Percentiles rank a stretch among this genome's conserved stretches.
phyloP scores from a whole-genome alignment of 805 yeast genomes.

The Clavispora phyllophila region DNA sequence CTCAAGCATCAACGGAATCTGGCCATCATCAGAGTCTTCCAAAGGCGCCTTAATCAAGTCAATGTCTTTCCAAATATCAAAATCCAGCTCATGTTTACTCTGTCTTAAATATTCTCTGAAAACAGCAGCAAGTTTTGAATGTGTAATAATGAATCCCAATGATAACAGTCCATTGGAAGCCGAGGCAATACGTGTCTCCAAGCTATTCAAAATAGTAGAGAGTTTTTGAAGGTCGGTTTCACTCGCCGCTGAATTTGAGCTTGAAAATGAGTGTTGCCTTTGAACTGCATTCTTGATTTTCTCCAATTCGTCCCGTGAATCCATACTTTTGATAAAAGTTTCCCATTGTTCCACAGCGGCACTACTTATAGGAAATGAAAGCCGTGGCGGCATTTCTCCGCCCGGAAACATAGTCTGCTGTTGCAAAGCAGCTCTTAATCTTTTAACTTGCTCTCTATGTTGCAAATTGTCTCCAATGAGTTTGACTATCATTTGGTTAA shows the following conservation, averaged over 20 bases:
- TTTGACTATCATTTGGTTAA: slow-evolving; percentile 61
- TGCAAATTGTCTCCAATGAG: slow-evolving; percentile 59
- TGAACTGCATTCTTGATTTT: neutral
- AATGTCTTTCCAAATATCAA: slow-evolving; percentile 65
- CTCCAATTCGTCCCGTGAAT: neutral
- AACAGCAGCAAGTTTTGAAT: slow-evolving; percentile 6
- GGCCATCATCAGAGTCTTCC: slow-evolving; percentile 39
- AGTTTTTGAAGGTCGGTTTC: neutral
- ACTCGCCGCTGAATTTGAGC: no score
- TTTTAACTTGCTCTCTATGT: slow-evolving; percentile 70
- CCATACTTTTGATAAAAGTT: neutral
- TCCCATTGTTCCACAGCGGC: slow-evolving; percentile 5
- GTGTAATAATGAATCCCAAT: slow-evolving; percentile 8
- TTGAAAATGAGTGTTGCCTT: neutral
- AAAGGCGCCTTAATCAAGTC: slow-evolving; percentile 70
- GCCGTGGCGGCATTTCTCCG: neutral
- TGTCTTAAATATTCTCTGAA: slow-evolving; percentile 13
- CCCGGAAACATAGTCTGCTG: slow-evolving; percentile 43
- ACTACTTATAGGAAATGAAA: neutral
- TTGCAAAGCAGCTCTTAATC: slow-evolving; percentile 64
- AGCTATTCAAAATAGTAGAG: neutral
- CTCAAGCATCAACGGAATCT: slow-evolving; percentile 34
- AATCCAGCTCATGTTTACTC: slow-evolving; percentile 8
- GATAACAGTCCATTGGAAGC: neutral
- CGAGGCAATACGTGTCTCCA: neutral